A percentile compares a stretch with the other conserved stretches of the same genome.
Conservation (phyloP, 129 eudicot species). For the Ambrosia trifida region DNA sequence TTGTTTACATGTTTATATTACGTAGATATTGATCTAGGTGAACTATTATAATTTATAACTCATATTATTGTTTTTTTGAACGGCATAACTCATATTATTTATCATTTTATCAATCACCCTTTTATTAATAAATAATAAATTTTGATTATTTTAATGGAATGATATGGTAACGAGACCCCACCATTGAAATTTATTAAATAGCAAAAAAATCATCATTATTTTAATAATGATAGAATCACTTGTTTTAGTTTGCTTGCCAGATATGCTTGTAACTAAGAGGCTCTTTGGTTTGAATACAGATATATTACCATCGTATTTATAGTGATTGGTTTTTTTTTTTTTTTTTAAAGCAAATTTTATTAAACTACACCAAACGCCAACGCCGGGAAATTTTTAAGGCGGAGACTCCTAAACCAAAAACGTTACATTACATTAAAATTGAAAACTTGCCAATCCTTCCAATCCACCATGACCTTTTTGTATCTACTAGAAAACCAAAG, state of each 20-base stretch:
- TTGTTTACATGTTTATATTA: too few species aligned
- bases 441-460: not conserved
- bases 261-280: too few species aligned
- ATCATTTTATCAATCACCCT: not conserved
- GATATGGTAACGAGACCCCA: constrained; percentile 9
- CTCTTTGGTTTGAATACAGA: too few species aligned
- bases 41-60: too few species aligned
- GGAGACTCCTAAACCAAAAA: not conserved
- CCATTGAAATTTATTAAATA: not conserved
- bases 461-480: not conserved
- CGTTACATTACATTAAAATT: not conserved
- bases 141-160: not conserved
- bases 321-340: too few species aligned
- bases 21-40: too few species aligned
- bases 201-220: too few species aligned
- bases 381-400: constrained; percentile 2
- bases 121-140: not conserved
- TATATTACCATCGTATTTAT: too few species aligned
- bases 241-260: too few species aligned
- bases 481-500: not conserved
- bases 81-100: too few species aligned
- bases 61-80: too few species aligned
- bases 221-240: too few species aligned
- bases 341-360: not conserved
- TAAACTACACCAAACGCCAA: not conserved